Evolutionary conservation across 1,139 yeast genomes (phyloP), one percentile per base, ranked within the genome.

Genomic region (Eremothecium coryli): DNA sequence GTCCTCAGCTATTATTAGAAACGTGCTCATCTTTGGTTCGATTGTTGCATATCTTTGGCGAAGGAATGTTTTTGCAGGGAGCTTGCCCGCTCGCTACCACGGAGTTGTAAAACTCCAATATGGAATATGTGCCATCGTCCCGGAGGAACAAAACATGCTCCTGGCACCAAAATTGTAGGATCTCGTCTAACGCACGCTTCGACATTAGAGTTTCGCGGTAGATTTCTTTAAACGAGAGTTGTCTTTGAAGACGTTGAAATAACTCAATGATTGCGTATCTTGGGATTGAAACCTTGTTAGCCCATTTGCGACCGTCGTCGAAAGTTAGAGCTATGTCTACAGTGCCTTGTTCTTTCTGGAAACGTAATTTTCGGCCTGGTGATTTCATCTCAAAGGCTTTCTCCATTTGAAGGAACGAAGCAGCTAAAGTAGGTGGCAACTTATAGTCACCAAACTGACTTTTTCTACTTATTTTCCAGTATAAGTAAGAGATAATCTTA

Each of bases 251-350:
- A 16, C 22, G 20, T 18, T 27, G 30, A 18, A 27, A 27, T 17
- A 27, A 18, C 5, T 27, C 30, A 4, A 27, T 16, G 14, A 27
- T 22, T n/a, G 30, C 17, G 7, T 27, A 27, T 18, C 17, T 27
- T 3, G 30, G 30, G 30, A 27, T n/a, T 3, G 30, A 27, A 10
- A 27, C 30, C 13, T 18, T 16, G 22, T 18, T 27, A 11, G 30
- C n/a, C 30, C 30, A 27, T 9, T 27, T 20, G 22, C 66, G 56
- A 17, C 49, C 49, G 33, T 71, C 74, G 4, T 63, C 65, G 25
- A 80, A 60, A 21, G 66, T 72, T 7, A 90, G 56, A 4, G 71
- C 72, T 2, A 90, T 45, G 10, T 67, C 68, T 0, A 82, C 88
- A 1, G 62, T 52, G 0, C 95, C 95, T 39, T 75, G 58, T 25